Conservation (phyloP, 176 grass and related monocot species). For the Eleusine coracana region DNA sequence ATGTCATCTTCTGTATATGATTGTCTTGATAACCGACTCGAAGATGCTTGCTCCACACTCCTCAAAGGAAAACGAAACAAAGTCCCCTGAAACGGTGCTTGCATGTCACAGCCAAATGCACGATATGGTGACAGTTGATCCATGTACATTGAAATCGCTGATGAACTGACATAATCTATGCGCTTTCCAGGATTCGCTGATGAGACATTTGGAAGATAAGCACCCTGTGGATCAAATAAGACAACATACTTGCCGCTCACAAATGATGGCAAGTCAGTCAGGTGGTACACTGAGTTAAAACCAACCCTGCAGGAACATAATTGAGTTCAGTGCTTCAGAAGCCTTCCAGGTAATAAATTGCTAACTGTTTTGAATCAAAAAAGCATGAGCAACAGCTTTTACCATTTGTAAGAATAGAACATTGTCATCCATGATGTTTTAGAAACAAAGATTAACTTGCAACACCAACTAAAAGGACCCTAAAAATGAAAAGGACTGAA, state of each 20-base stretch:
- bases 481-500: neutral
- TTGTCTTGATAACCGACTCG: conserved; percentile 77
- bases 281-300: conserved; percentile 98
- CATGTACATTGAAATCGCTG: conserved; percentile 65
- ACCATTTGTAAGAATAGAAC: neutral
- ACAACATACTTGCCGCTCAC: conserved; percentile 95
- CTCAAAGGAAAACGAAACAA: conserved; percentile 94
- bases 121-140: conserved; percentile 84
- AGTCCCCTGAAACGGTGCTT: conserved; percentile 73
- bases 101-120: conserved; percentile 93
- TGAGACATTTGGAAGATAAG: conserved; percentile 89
- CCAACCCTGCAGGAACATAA: conserved; percentile 68
- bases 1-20: conserved; percentile 87
- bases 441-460: neutral
- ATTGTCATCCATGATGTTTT: neutral
- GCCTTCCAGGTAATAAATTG: neutral
- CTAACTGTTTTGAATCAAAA: neutral
- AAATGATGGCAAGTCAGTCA: conserved; percentile 93
- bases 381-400: neutral
- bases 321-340: conserved; percentile 12
- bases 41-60: conserved; percentile 65
- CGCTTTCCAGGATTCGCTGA: conserved; percentile 92
- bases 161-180: conserved; percentile 88
- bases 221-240: conserved; percentile 91
- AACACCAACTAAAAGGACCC: neutral